Evolutionary conservation across 805 yeast genomes (phyloP).

Genomic region (Lachancea dasiensis): DNA sequence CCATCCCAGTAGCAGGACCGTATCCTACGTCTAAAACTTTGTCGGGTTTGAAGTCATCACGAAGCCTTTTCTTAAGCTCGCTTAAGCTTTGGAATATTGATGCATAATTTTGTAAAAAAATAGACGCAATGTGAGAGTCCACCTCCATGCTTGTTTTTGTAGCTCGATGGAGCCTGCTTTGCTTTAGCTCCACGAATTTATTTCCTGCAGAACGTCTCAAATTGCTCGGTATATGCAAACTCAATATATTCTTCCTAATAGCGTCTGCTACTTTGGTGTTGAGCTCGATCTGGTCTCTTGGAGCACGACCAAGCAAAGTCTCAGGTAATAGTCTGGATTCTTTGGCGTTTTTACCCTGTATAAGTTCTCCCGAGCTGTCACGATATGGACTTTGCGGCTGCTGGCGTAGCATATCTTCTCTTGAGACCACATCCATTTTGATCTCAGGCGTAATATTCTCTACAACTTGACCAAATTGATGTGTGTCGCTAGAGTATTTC

Average conservation of each 20-base stretch:
- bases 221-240: constrained; percentile 54
- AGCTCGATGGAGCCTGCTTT: constrained; percentile 49
- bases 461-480: constrained; percentile 13
- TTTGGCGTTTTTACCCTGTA: constrained; percentile 18
- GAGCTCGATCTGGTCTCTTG: constrained; percentile 43
- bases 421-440: constrained; percentile 29
- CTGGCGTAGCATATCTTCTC: constrained; percentile 32
- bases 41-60: constrained; percentile 53
- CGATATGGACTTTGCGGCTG: constrained; percentile 2
- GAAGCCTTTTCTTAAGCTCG: constrained; percentile 58
- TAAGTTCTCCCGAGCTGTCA: constrained; percentile 12
- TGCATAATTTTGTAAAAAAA: constrained; percentile 77
- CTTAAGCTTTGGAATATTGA: constrained; percentile 55
- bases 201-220: constrained; percentile 58
- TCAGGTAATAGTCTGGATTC: constrained; percentile 46
- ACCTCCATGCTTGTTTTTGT: constrained; percentile 46
- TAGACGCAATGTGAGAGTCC: constrained; percentile 75
- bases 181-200: constrained; percentile 45
- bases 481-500: background rate
- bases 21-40: constrained; percentile 72
- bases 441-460: too few relatives aligned
- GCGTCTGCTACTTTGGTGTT: constrained; percentile 53
- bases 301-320: constrained; percentile 52
- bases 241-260: constrained; percentile 58
- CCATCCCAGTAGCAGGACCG: constrained; percentile 90